Conservation (phyloP, 768 basidiomycete genomes). For the Amanita pseudoporphyria region DNA sequence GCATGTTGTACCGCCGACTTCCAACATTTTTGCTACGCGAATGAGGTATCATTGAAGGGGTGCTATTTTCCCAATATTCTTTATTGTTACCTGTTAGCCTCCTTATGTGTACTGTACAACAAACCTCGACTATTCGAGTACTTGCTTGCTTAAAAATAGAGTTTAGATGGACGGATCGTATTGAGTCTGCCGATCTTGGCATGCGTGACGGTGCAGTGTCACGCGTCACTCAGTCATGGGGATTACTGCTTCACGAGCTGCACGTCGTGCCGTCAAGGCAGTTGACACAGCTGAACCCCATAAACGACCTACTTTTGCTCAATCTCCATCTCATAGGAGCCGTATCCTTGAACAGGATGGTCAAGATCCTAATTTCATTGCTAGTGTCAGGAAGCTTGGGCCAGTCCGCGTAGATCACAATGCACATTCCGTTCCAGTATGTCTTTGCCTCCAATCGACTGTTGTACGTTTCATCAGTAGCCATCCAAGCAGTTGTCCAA, state of each 20-base stretch:
- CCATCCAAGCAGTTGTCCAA: background rate
- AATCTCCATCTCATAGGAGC: background rate
- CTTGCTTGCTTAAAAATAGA: background rate
- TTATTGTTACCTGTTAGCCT: constrained; percentile 2
- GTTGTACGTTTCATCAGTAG: constrained; percentile 14
- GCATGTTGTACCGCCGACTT: constrained; percentile 8
- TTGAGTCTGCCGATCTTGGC: too few species aligned
- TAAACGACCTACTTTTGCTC: background rate
- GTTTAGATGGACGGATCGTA: background rate
- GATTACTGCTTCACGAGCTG: background rate
- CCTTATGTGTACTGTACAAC: background rate
- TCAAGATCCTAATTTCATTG: constrained; percentile 62
- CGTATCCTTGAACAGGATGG: constrained; percentile 44
- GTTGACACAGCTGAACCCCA: background rate
- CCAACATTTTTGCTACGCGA: background rate
- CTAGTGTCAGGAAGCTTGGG: constrained; percentile 55
- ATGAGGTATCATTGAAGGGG: background rate
- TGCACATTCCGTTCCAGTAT: constrained; percentile 35
- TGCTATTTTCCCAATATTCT: background rate
- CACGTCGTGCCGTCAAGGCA: background rate
- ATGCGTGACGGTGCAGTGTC: background rate
- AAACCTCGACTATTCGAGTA: constrained; percentile 1
- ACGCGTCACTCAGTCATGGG: background rate
- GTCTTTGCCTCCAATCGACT: constrained; percentile 26
- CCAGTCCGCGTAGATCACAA: constrained; percentile 64